phyloP scores from a whole-genome alignment of 2,329 filamentous ascomycete genomes.

The Colletotrichum noveboracense region DNA sequence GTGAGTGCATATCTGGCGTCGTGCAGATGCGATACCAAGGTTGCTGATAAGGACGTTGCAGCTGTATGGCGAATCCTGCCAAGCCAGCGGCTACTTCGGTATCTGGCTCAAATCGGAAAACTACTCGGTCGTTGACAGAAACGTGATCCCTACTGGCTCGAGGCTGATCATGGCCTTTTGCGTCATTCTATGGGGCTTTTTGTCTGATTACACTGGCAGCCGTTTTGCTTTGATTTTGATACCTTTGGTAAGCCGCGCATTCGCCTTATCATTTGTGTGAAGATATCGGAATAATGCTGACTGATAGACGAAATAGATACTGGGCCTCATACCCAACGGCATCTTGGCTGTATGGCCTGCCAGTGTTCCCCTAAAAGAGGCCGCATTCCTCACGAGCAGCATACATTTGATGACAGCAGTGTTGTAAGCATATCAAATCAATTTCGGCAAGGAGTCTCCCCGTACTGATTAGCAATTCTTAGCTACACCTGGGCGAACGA shows the following conservation, averaged over 20 bases:
- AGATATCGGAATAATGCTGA: background rate
- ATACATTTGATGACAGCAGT: slow-evolving; percentile 12
- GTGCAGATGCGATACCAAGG: background rate
- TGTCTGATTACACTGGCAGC: slow-evolving; percentile 23
- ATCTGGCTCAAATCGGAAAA: slow-evolving; percentile 29
- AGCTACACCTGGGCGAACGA: slow-evolving; percentile 12
- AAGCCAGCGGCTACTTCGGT: slow-evolving; percentile 20
- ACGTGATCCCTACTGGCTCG: slow-evolving; percentile 28
- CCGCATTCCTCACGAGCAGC: slow-evolving; percentile 7
- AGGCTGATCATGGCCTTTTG: slow-evolving; percentile 24
- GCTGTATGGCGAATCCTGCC: slow-evolving; percentile 10
- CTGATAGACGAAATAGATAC: background rate
- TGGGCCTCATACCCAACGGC: slow-evolving; percentile 2
- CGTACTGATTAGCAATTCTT: background rate
- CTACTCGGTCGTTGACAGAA: slow-evolving; percentile 27
- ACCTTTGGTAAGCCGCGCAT: background rate
- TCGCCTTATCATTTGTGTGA: background rate
- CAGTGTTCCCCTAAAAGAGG: background rate
- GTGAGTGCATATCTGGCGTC: background rate
- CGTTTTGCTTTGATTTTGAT: background rate
- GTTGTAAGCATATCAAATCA: background rate
- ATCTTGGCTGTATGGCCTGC: slow-evolving; percentile 5
- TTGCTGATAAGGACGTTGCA: background rate
- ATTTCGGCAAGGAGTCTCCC: rapidly evolving
- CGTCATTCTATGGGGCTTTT: slow-evolving; percentile 25